Evolutionary conservation across 352 stramenopile species (phyloP).

Genomic region (Phytophthora pluvialis): DNA sequence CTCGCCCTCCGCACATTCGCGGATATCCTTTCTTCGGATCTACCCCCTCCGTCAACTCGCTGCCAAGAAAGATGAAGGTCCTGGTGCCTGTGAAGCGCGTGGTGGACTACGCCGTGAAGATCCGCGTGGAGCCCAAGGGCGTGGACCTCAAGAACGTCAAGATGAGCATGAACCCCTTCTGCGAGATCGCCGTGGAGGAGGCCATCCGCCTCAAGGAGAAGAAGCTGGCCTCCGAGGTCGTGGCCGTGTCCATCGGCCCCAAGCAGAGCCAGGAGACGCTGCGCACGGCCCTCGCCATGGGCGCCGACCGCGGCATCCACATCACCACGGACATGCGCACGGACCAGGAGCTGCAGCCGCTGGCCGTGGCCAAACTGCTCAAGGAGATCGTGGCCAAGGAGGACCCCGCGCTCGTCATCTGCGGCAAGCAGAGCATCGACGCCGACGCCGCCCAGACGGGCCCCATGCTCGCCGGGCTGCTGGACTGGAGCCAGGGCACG

Average conservation of each 20-base stretch:
- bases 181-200: slow-evolving; percentile 98
- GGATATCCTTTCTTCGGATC: slow-evolving; percentile 20
- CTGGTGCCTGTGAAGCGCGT: slow-evolving; percentile 98
- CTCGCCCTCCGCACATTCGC: slow-evolving; percentile 15
- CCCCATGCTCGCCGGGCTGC: slow-evolving; percentile 95
- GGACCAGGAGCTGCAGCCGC: slow-evolving; percentile 98
- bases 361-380: slow-evolving; percentile 97
- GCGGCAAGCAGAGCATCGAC: slow-evolving; percentile 97
- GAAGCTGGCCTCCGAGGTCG: slow-evolving; percentile 94
- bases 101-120: slow-evolving; percentile 98
- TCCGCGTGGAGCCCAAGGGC: slow-evolving; percentile 93
- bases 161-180: slow-evolving; percentile 99
- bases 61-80: slow-evolving; percentile 87
- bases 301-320: slow-evolving; percentile 97
- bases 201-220: slow-evolving; percentile 98
- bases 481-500: slow-evolving; percentile 97
- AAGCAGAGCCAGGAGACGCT: slow-evolving; percentile 98
- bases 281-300: slow-evolving; percentile 94
- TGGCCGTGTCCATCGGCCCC: slow-evolving; percentile 97
- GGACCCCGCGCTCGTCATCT: slow-evolving; percentile 93
- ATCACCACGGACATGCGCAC: slow-evolving; percentile 96
- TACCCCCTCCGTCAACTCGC: not conserved
- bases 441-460: slow-evolving; percentile 89
- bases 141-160: slow-evolving; percentile 99
- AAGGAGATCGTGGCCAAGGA: slow-evolving; percentile 95